Evolutionary conservation across 2,329 filamentous ascomycete genomes (phyloP), one percentile per base, ranked within the genome.

Genomic region (Westerdykella aurantiaca): DNA sequence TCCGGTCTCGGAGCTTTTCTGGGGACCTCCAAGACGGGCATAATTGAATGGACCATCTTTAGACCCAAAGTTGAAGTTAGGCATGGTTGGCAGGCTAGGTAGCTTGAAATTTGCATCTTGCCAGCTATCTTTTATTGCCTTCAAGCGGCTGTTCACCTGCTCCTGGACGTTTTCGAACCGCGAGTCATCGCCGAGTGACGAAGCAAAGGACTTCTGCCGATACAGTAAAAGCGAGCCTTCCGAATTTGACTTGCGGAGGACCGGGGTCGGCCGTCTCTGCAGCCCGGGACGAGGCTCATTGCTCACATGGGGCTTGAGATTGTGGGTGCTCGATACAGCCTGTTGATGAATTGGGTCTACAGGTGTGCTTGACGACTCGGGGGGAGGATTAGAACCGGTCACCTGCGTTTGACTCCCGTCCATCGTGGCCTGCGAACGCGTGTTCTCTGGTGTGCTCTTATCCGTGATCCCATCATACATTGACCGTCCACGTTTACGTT

Each of bases 61-160:
- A 44, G 56, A 52, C n/a, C 56, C 48, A 47, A 67, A 60, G 42
- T 51, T 61, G 33, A 81, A 70, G 48, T 73, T 78, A 40, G 82
- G 77, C 60, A 88, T 75, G 2, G 61, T 63, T 13, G 72, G 67
- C 44, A 74, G 61, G 34, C 61, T 64, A 14, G 72, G 72, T 39
- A 75, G 50, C 58, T 82, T 87, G 67, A 90, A 85, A 43, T 82
- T 87, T 2, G 89, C 86, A 56, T 95, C 89, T 60, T 88, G 83
- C 49, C 87, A 80, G 60, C 85, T 94, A 63, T 96, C 90, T 60
- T 83, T 86, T 63, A 97, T 86, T 4, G 91, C 91, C 69, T 95
- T 95, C 60, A 93, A 76, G 34, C 91, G 79, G 54, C 86, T 88
- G 58, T 96, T 97, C 52, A 91, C 85, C 72, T 93, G 87, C 48